Base-by-base conservation (phyloP, 1,139 yeast genomes). In the Kodamaea anthophila region DNA sequence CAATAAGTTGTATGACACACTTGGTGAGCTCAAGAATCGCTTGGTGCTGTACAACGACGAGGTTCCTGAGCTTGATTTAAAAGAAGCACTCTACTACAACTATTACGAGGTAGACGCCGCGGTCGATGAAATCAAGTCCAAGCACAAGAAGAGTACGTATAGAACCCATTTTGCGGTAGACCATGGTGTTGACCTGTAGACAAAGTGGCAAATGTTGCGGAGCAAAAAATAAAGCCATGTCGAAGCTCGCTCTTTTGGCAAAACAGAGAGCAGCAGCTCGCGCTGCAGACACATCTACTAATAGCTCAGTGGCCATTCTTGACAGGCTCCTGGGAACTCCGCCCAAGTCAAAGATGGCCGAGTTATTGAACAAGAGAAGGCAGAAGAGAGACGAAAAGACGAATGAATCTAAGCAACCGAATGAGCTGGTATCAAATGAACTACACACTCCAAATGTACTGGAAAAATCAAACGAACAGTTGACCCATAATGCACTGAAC, bases 41-140 rank as follows among this genome's bases (percentile, higher is more conserved):
- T 42, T 71, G 24, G 47, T 42, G 14, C 51, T 53, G 12, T 70
- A 65, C 44, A 62, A 63, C 36, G 56, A 60, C n/a, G 64, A 62
- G 6, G 64, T 76, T 30, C 59, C 65, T 5, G 82, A 76, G 15
- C 45, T 58, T 9, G 74, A 69, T 27, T 54, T 82, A 36, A 72
- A 76, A 41, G 82, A 77, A 39, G 61, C 77, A 0, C 59, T 83
- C 9, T 78, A 77, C 65, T 64, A 61, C 42, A 73, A 75, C 44
- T 77, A 77, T 48, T 73, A 73, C 46, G 77, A 74, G 29, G 43
- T 76, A 5, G 73, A 66, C 3, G 65, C 67, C n/a, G 53, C 85
- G 0, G 45, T 76, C 9, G 61, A 55, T 21, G 80, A 76, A 38
- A 49, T 82, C 32, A 70, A 68, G 42, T 53, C 65, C 28, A 59